Evolutionary conservation across 2,329 filamentous ascomycete species (phyloP).

Genomic region (Boeremia exigua): DNA sequence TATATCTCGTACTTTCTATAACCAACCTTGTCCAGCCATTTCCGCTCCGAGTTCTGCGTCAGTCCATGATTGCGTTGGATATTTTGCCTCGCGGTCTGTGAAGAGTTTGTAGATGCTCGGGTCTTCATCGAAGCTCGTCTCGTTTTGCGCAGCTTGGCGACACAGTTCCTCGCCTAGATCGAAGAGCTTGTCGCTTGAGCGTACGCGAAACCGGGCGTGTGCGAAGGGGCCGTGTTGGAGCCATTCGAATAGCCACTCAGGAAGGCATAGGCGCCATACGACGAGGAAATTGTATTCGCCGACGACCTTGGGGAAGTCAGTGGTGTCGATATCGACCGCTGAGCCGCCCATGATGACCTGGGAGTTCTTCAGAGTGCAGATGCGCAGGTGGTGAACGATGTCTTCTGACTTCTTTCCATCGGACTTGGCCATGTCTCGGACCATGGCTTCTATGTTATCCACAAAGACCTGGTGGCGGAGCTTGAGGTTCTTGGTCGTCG

Average conservation of each 20-base stretch:
- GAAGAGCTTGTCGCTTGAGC: constrained; percentile 28
- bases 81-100: constrained; percentile 23
- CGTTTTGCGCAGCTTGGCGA: constrained; percentile 13
- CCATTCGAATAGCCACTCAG: constrained; percentile 28
- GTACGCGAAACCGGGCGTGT: constrained; percentile 24
- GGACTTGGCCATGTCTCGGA: constrained; percentile 18
- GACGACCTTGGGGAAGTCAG: constrained; percentile 24
- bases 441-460: constrained; percentile 25
- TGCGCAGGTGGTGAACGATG: constrained; percentile 29
- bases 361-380: constrained; percentile 26
- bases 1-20: not conserved
- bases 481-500: constrained; percentile 28
- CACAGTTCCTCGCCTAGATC: constrained; percentile 23
- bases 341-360: constrained; percentile 29
- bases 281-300: constrained; percentile 32
- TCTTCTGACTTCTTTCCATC: constrained; percentile 23
- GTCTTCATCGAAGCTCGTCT: constrained; percentile 10
- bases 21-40: constrained; percentile 24
- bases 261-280: constrained; percentile 28
- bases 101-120: constrained; percentile 24
- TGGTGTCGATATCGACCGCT: constrained; percentile 19
- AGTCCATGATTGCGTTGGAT: constrained; percentile 26
- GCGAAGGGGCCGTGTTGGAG: constrained; percentile 24
- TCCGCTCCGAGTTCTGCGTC: constrained; percentile 24
- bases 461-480: constrained; percentile 21